Conservation (phyloP, 1,139 yeast species). For the Lodderomyces jiufengensis region DNA sequence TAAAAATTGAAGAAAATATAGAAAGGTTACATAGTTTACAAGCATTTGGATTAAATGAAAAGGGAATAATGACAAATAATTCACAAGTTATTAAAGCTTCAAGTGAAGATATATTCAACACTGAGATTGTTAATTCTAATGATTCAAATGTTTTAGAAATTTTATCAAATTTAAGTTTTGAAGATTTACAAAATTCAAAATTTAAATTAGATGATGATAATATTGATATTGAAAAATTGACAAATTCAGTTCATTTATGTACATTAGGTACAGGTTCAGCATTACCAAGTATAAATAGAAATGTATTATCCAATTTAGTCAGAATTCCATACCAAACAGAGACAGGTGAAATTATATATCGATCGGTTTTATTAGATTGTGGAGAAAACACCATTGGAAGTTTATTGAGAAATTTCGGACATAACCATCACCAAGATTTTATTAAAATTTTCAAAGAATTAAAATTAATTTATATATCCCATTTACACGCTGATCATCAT, state of each 20-base stretch:
- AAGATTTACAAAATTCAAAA: slow-evolving; percentile 5
- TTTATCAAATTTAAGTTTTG: slow-evolving; percentile 5
- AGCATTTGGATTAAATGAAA: slow-evolving; percentile 24
- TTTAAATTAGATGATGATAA: slow-evolving; percentile 12
- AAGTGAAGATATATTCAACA: slow-evolving; percentile 38
- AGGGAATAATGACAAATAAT: slow-evolving; percentile 22
- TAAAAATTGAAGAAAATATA: slow-evolving; percentile 15
- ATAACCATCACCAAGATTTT: slow-evolving; percentile 19
- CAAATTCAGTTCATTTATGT: slow-evolving; percentile 62
- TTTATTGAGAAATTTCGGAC: slow-evolving; percentile 59
- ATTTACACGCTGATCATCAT: slow-evolving; percentile 97
- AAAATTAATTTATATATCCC: slow-evolving; percentile 69
- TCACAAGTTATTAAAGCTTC: slow-evolving; percentile 19
- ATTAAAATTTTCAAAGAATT: slow-evolving; percentile 49
- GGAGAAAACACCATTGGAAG: slow-evolving; percentile 91
- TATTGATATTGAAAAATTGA: slow-evolving; percentile 20
- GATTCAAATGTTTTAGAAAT: slow-evolving; percentile 21
- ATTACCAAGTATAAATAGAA: slow-evolving; percentile 77
- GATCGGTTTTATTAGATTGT: slow-evolving; percentile 70
- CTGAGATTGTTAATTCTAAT: too few relatives aligned
- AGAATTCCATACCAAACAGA: slow-evolving; percentile 52
- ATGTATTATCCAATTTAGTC: slow-evolving; percentile 75
- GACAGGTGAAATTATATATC: slow-evolving; percentile 28
- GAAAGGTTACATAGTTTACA: slow-evolving; percentile 33
- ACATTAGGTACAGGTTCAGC: slow-evolving; percentile 96